Base-by-base conservation (phyloP, 352 stramenopile species). In the Phytophthora macrochlamydospora region DNA sequence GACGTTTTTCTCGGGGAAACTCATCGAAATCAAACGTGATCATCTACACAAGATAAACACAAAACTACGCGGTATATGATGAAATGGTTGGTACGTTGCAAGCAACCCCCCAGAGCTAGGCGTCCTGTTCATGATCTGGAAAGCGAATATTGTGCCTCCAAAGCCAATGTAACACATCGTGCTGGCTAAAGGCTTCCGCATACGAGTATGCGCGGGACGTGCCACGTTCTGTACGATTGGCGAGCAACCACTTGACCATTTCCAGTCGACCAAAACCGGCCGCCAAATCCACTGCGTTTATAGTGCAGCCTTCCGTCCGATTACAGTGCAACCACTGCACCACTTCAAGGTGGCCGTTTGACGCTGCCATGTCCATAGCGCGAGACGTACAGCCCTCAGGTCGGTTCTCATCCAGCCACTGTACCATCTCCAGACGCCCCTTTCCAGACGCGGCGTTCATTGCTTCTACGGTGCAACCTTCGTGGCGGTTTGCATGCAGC, bases 351-450 rank as follows among this genome's bases (percentile, higher is more conserved):
- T 68, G 58, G 1, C 65, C 65, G 24, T 62, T 24, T 1, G 2
- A 14, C 3, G 65, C 58, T 2, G 65, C 65, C 0, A 24, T 4
- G 33, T 72, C 46, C 42, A 72, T 59, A 24, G 64, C 58, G 6
- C 7, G 2, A 1, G 40, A 44, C 0, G 53, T 68, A 24, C 53
- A 72, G 4, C 58, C 65, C 58, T 68, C 53, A 0, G 4, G 4
- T 9, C 58, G 33, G 29, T 62, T 58, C 0, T n/a, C 14, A 12
- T 71, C 44, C 6, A 71, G 43, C 63, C 56, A 71, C 6, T 45
- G 42, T 2, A 67, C 58, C 12, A 65, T 33, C 2, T 67, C 35
- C 1, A 73, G 18, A 13, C 62, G 42, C 3, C 65, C 50, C 45
- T 53, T 54, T 1, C 24, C 5, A 2, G 55, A 59, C 1, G 60